Evolutionary conservation across 345 rosid species (phyloP).

Genomic region (Gossypium australe): DNA sequence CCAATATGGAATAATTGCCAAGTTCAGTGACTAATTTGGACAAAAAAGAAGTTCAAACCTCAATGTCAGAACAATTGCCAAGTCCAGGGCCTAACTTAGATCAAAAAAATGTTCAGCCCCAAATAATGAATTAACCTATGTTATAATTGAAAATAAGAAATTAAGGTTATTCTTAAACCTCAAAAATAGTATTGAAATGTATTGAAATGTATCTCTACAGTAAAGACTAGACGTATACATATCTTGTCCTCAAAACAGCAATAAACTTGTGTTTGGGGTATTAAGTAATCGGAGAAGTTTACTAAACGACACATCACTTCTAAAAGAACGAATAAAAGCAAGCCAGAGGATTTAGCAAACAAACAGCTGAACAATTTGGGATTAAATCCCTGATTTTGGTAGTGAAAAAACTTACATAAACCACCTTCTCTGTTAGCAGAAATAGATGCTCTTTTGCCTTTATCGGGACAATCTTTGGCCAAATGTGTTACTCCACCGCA

Average conservation of each 20-base stretch:
- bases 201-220: not conserved
- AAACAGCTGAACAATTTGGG: not conserved
- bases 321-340: not conserved
- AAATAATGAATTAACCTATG: not conserved
- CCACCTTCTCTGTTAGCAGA: conserved; percentile 34
- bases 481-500: conserved; percentile 94
- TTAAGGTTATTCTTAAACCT: not conserved
- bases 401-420: conserved; percentile 15
- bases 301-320: not conserved
- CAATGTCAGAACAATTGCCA: too few species aligned
- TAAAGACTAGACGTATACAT: too few species aligned
- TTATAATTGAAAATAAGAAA: not conserved
- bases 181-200: not conserved
- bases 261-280: not conserved
- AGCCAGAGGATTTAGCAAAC: not conserved
- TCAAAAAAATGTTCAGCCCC: too few species aligned
- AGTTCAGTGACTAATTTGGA: too few species aligned
- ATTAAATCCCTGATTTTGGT: not conserved
- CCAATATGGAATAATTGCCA: too few species aligned
- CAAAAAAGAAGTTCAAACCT: too few species aligned
- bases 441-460: conserved; percentile 31
- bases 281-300: not conserved
- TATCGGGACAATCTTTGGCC: conserved; percentile 86
- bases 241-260: not conserved
- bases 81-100: too few species aligned